These are phyloP conservation scores for Goffeauzyma gilvescens DNA, from an alignment of 768 basidiomycete genomes.

Conservation along the genomic window DNA sequence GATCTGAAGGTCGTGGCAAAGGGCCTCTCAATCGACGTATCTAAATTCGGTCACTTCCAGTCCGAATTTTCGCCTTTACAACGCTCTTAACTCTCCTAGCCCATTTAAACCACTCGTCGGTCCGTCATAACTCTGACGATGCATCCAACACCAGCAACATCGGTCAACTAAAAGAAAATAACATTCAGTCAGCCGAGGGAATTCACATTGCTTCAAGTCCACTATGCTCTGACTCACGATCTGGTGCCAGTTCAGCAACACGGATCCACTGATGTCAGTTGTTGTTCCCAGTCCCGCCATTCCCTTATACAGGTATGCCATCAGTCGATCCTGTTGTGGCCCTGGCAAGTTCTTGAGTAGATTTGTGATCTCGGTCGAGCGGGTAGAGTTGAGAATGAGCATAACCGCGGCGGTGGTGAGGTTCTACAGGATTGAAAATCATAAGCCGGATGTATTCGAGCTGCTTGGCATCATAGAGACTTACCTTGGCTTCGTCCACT, in stretches of 20 bases:
- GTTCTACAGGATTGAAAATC: constrained; percentile 36
- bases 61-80: too few relatives aligned
- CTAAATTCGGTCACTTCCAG: too few relatives aligned
- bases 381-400: constrained; percentile 82
- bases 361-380: constrained; percentile 60
- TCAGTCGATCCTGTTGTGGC: constrained; percentile 50
- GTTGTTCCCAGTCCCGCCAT: constrained; percentile 52
- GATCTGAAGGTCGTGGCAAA: too few relatives aligned
- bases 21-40: too few relatives aligned
- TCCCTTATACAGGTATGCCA: constrained; percentile 97
- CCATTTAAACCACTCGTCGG: constrained; percentile 39
- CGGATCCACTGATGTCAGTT: constrained; percentile 44
- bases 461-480: constrained; percentile 10
- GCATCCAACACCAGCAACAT: constrained; percentile 80
- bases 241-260: constrained; percentile 79
- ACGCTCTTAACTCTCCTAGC: too few relatives aligned
- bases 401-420: constrained; percentile 61
- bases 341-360: constrained; percentile 47
- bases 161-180: constrained; percentile 49
- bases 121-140: constrained; percentile 76
- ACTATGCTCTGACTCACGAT: constrained; percentile 43
- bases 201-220: not conserved
- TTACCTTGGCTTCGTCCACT: constrained; percentile 77
- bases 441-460: not conserved
- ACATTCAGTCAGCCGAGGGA: too few relatives aligned